These are phyloP conservation scores for Entophlyctis helioformis DNA, from an alignment of 192 early-diverging fungal genomes.

Conservation along the genomic window DNA sequence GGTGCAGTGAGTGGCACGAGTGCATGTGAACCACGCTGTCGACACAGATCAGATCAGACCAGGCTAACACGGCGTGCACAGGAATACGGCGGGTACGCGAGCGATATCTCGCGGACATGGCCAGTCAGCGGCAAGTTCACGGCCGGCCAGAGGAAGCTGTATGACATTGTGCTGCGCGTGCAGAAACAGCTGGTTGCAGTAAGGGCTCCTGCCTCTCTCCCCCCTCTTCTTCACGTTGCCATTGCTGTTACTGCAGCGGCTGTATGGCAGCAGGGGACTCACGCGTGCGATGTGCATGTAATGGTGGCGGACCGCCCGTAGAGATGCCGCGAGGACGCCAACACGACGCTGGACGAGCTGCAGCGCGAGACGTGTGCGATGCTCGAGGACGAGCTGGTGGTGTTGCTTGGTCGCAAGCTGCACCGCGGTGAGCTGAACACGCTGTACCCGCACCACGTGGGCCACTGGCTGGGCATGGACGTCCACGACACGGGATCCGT, in stretches of 20 bases:
- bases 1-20: slow-evolving; percentile 38
- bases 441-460: slow-evolving; percentile 90
- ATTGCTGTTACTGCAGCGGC: too few relatives aligned
- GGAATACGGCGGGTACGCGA: slow-evolving; percentile 81
- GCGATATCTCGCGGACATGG: slow-evolving; percentile 90
- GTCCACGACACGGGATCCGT: slow-evolving; percentile 82
- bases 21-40: background rate
- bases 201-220: too few relatives aligned
- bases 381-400: slow-evolving; percentile 57
- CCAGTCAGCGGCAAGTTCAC: slow-evolving; percentile 82
- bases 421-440: slow-evolving; percentile 73
- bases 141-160: slow-evolving; percentile 65
- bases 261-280: too few relatives aligned
- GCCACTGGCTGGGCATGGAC: slow-evolving; percentile 90
- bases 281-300: too few relatives aligned
- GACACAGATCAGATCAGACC: too few relatives aligned
- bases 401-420: slow-evolving; percentile 53
- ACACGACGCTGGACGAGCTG: slow-evolving; percentile 68
- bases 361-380: slow-evolving; percentile 61
- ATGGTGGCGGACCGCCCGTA: too few relatives aligned
- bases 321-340: slow-evolving; percentile 26
- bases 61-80: background rate
- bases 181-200: slow-evolving; percentile 79
- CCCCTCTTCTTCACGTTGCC: too few relatives aligned
- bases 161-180: slow-evolving; percentile 69